Evolutionary conservation across 148 eudicot species (phyloP), one percentile per base, ranked within the genome.

Genomic region (Dianthus caryophyllus): DNA sequence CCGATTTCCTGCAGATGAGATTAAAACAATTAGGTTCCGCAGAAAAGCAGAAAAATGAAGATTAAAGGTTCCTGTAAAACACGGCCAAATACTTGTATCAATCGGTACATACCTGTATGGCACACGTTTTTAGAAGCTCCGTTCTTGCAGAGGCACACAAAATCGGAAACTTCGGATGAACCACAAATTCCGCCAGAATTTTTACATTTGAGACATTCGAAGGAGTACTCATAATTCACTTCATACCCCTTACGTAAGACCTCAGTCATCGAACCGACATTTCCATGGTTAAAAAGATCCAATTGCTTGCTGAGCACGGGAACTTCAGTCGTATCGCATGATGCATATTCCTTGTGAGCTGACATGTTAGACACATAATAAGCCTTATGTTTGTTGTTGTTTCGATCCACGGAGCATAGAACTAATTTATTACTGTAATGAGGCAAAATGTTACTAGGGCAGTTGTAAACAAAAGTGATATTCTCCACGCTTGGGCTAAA

Each of bases 161-260:
- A 52, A 0, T 53, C 36, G 1, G 61, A 31, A 52, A 14, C 13
- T 16, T 16, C 10, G 1, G 29, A 33, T 39, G 61, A 67, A 9
- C 70, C 70, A 67, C 70, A 67, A 13, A 18, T 25, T 15, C 70
- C 70, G 2, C 61, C 33, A 21, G 70, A 53, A 7, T 36, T 24
- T 6, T 6, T 14, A 24, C 70, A 67, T 7, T 21, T 8, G 12
- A 43, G 15, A 54, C 70, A 67, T n/a, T 9, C 44, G 14, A 50
- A 53, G 22, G 70, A 67, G 15, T 33, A 7, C 50, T 25, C 61
- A 16, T 52, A 67, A 18, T 9, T 26, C 43, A 67, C 61, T 61
- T 67, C 50, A 38, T 52, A 67, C 31, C 61, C 70, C 20, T 52
- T 33, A 10, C 33, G 0, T 27, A 53, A 36, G 18, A 67, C 46